Evolutionary conservation across 148 eudicot species (phyloP).

Genomic region (Fagopyrum homotropicum): DNA sequence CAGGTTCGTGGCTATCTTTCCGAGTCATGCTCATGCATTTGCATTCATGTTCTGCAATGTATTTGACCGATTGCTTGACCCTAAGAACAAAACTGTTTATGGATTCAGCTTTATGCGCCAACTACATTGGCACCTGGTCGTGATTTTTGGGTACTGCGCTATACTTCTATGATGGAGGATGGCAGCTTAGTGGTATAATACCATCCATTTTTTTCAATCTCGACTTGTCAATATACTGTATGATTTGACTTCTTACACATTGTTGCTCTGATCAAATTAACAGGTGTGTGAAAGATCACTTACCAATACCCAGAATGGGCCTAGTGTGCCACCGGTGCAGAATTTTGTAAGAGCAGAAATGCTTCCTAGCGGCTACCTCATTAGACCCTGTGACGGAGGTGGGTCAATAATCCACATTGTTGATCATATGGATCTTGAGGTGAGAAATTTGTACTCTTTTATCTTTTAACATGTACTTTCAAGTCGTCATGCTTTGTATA

Average conservation of each 20-base stretch:
- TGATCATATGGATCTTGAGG: constrained; percentile 82
- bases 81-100: constrained; percentile 9
- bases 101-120: constrained; percentile 81
- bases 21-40: background rate
- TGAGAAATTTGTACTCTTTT: constrained; percentile 12
- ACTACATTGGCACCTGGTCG: constrained; percentile 98
- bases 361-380: constrained; percentile 71
- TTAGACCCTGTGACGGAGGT: constrained; percentile 84
- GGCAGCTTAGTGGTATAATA: constrained; percentile 82
- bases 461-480: background rate
- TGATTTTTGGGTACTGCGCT: constrained; percentile 91
- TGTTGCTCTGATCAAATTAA: background rate
- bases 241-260: background rate
- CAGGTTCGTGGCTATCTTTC: constrained; percentile 44
- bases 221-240: background rate
- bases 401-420: constrained; percentile 80
- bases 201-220: background rate
- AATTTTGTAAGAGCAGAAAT: constrained; percentile 76
- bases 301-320: constrained; percentile 78
- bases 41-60: background rate
- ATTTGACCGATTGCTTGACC: background rate
- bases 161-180: constrained; percentile 92
- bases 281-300: constrained; percentile 96
- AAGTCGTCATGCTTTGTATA: background rate
- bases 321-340: constrained; percentile 70